Evolutionary conservation across 2,329 filamentous ascomycete genomes (phyloP).

Genomic region (Epichloe amarillans): DNA sequence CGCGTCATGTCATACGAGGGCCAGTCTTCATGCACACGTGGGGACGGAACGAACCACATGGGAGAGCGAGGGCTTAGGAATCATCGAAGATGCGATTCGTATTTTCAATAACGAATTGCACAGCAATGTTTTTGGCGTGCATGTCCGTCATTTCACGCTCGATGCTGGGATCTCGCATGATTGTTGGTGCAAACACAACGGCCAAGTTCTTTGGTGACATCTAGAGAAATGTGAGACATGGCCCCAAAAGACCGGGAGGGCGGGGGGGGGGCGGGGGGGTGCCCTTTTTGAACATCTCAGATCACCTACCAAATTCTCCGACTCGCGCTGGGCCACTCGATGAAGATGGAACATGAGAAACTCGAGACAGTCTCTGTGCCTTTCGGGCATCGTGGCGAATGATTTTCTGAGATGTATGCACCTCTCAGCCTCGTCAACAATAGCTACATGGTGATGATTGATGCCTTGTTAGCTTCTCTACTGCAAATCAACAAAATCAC

Average conservation of each 20-base stretch:
- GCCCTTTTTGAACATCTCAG: neutral
- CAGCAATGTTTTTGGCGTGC: slow-evolving; percentile 78
- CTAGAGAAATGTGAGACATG: slow-evolving; percentile 22
- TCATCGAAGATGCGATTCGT: slow-evolving; percentile 67
- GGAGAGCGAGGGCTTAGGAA: slow-evolving; percentile 7
- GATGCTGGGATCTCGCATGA: slow-evolving; percentile 82
- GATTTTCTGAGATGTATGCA: slow-evolving; percentile 59
- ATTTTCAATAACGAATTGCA: slow-evolving; percentile 89
- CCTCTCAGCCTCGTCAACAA: slow-evolving; percentile 53
- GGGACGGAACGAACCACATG: neutral
- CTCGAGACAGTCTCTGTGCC: slow-evolving; percentile 80
- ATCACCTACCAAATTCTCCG: slow-evolving; percentile 64
- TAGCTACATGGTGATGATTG: slow-evolving; percentile 28
- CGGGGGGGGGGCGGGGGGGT: too few relatives aligned
- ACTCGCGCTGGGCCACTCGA: slow-evolving; percentile 69
- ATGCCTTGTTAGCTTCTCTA: neutral
- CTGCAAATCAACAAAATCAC: neutral
- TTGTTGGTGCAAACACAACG: slow-evolving; percentile 94
- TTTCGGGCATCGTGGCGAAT: slow-evolving; percentile 65
- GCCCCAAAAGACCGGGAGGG: too few relatives aligned
- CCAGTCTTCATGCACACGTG: neutral
- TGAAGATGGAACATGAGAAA: slow-evolving; percentile 90
- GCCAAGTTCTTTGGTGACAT: slow-evolving; percentile 96
- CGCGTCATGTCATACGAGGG: neutral
- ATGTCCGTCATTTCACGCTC: slow-evolving; percentile 95